Evolutionary conservation across 495 filamentous ascomycete species (phyloP).

Genomic region (Aspergillus sclerotioniger): DNA sequence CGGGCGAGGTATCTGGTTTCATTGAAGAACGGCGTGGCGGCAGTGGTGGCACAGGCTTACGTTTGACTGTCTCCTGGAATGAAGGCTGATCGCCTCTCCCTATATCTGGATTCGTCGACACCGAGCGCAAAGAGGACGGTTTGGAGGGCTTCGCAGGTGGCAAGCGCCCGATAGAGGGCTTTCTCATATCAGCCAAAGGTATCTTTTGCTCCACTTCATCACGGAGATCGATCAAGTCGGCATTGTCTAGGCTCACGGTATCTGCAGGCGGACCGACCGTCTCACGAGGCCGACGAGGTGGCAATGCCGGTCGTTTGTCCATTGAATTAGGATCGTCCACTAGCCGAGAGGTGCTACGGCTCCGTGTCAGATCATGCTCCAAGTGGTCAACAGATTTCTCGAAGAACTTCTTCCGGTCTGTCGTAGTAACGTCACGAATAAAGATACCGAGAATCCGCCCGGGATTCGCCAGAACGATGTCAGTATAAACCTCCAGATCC

Average conservation of each 20-base stretch:
- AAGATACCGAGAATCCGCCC: slow-evolving; percentile 81
- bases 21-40: slow-evolving; percentile 39
- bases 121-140: slow-evolving; percentile 59
- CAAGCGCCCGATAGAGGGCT: slow-evolving; percentile 19
- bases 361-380: slow-evolving; percentile 19
- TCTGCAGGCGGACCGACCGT: slow-evolving; percentile 20
- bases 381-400: slow-evolving; percentile 60
- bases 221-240: slow-evolving; percentile 63
- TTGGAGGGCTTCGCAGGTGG: slow-evolving; percentile 66
- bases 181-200: slow-evolving; percentile 14
- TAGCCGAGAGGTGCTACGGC: slow-evolving; percentile 30
- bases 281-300: slow-evolving; percentile 32
- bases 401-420: slow-evolving; percentile 67
- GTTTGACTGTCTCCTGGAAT: slow-evolving; percentile 26
- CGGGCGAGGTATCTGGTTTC: slow-evolving; percentile 21
- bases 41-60: slow-evolving; percentile 45
- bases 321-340: slow-evolving; percentile 27
- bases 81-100: slow-evolving; percentile 8
- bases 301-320: slow-evolving; percentile 34
- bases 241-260: slow-evolving; percentile 41
- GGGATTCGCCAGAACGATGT: slow-evolving; percentile 80
- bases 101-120: slow-evolving; percentile 22
- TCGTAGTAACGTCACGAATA: slow-evolving; percentile 90
- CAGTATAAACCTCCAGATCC: slow-evolving; percentile 95
- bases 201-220: slow-evolving; percentile 40